Evolutionary conservation across 805 yeast species (phyloP), one percentile per base, ranked within the genome.

Genomic region (Yarrowia hollandica): DNA sequence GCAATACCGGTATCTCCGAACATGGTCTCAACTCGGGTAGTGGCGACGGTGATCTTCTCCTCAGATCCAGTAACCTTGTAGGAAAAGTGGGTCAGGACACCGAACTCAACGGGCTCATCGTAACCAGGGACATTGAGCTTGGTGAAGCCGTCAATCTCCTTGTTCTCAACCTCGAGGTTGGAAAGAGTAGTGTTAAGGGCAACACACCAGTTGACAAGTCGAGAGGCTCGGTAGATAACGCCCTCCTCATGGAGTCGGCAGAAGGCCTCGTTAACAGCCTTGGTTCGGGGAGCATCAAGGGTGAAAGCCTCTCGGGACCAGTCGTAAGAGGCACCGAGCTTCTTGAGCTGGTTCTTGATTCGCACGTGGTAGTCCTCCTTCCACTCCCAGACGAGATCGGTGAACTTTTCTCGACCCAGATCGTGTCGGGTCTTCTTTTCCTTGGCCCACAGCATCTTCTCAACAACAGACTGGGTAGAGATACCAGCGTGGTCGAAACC

Each of bases 401-500:
- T 76, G 66, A 94, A 94, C 63, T 82, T 85, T 71, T 92, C 97
- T 76, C 99, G 88, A 63, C 97, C 96, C 63, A 82, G 83, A 70
- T 94, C 98, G 73, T 94, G 97, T 77, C 98, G 87, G 56, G 98
- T 90, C 71, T 86, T 81, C 75, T 85, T 81, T 69, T 89, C 89
- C 65, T 82, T 82, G 59, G 90, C 88, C 96, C 96, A 90, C 35
- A 94, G 74, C 78, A 86, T 91, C 75, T 94, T 94, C 77, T 94
- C 99, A 64, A 94, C 98, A 65, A 94, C 98, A 15, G 97, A 88
- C 75, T 94, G 99, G 10, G 99, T 94, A 41, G 97, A 96, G 73
- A 94, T 94, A 80, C 99, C 99, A 33, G 99, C 99, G 71, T 94
- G 99, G 75, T 94, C 99, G 70, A 94, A 94, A 46, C 99, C 99